Evolutionary conservation across 805 yeast species (phyloP).

Genomic region (Candida quercuum): DNA sequence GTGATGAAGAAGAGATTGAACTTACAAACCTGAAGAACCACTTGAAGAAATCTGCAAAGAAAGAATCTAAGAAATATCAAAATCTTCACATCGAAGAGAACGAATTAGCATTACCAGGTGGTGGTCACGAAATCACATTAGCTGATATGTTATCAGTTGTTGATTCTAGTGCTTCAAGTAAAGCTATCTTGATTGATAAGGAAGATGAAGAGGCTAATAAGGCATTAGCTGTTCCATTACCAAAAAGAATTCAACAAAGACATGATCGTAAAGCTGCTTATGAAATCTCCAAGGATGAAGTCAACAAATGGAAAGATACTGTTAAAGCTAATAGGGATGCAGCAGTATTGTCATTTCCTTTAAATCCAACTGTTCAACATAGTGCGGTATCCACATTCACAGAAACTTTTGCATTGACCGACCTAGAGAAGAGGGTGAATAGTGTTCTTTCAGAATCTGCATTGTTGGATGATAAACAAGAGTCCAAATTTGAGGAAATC

Average conservation of each 20-base stretch:
- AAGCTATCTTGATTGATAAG: conserved; percentile 41
- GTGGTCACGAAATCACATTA: conserved; percentile 53
- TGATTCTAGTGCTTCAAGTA: conserved; percentile 42
- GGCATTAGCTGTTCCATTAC: conserved; percentile 75
- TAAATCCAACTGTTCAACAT: conserved; percentile 40
- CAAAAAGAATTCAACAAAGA: conserved; percentile 78
- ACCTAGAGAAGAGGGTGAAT: conserved; percentile 63
- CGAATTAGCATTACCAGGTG: conserved; percentile 63
- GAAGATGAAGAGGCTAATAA: conserved; percentile 32
- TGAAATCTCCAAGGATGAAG: conserved; percentile 81
- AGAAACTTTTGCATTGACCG: conserved; percentile 39
- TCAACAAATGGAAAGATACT: conserved; percentile 82
- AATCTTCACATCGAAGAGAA: conserved; percentile 56
- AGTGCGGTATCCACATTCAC: conserved; percentile 53
- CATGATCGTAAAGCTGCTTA: conserved; percentile 87
- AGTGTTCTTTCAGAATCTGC: conserved; percentile 58
- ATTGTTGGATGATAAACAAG: conserved; percentile 64
- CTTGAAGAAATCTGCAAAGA: conserved; percentile 30
- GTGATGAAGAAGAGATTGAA: conserved; percentile 47
- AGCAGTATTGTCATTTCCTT: conserved; percentile 77
- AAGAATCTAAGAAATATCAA: conserved; percentile 43
- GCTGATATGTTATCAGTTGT: conserved; percentile 73
- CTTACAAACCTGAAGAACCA: conserved; percentile 43
- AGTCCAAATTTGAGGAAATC: conserved; percentile 82
- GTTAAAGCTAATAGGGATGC: conserved; percentile 77